phyloP scores from a whole-genome alignment of 352 stramenopile genomes.

The Detonula confervacea region DNA sequence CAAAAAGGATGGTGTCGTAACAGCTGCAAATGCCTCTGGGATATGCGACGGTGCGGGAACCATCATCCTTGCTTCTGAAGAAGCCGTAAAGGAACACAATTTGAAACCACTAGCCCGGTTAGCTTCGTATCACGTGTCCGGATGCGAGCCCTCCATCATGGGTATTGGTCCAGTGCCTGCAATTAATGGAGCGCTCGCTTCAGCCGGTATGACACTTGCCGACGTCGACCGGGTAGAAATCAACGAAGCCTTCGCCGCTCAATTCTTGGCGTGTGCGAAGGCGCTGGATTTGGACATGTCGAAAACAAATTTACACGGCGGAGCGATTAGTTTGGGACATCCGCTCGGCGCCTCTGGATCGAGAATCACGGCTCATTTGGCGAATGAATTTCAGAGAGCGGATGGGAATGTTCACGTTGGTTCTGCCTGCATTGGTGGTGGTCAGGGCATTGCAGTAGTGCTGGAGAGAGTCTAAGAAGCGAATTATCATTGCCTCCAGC shows the following conservation, averaged over 20 bases:
- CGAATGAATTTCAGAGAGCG: slow-evolving; percentile 80
- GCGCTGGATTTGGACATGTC: slow-evolving; percentile 94
- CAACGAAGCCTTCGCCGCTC: slow-evolving; percentile 98
- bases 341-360: slow-evolving; percentile 95
- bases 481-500: too few relatives aligned
- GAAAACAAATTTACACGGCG: slow-evolving; percentile 93
- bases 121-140: slow-evolving; percentile 90
- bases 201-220: slow-evolving; percentile 88
- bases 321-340: slow-evolving; percentile 96
- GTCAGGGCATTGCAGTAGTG: slow-evolving; percentile 97
- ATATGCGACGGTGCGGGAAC: slow-evolving; percentile 96
- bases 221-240: slow-evolving; percentile 98
- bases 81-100: slow-evolving; percentile 91
- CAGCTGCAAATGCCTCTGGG: slow-evolving; percentile 94
- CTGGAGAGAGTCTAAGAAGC: slow-evolving; percentile 89
- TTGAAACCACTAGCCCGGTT: slow-evolving; percentile 93
- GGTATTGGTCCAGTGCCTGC: slow-evolving; percentile 96
- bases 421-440: slow-evolving; percentile 97
- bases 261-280: slow-evolving; percentile 96
- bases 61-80: slow-evolving; percentile 93
- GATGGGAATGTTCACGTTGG: slow-evolving; percentile 93
- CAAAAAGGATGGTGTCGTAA: slow-evolving; percentile 97
- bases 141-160: slow-evolving; percentile 97
- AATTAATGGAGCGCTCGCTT: slow-evolving; percentile 91
- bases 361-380: slow-evolving; percentile 80